Evolutionary conservation across 148 eudicot genomes (phyloP).

Genomic region (Mesembryanthemum crystallinum): DNA sequence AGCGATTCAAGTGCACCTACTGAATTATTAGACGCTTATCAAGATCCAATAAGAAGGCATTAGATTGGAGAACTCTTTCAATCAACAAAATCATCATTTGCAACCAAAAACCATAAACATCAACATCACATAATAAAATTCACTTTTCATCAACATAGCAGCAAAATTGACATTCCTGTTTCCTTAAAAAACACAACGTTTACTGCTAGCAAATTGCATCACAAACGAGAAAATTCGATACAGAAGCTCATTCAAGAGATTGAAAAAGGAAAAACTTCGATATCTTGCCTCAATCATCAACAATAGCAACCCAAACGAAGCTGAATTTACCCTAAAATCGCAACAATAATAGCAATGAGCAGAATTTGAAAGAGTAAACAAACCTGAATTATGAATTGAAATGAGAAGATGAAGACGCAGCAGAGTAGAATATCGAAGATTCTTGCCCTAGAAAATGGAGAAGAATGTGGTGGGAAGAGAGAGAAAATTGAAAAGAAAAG

Average conservation of each 20-base stretch:
- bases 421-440: neutral
- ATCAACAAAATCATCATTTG: neutral
- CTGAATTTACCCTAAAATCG: neutral
- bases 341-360: neutral
- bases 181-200: neutral
- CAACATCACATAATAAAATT: neutral
- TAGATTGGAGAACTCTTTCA: neutral
- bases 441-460: constrained; percentile 8
- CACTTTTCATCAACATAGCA: neutral
- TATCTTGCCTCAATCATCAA: neutral
- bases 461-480: neutral
- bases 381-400: neutral
- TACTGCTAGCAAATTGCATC: neutral
- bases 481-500: neutral
- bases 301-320: neutral
- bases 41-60: neutral
- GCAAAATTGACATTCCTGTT: neutral
- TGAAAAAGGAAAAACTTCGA: neutral
- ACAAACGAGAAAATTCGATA: neutral
- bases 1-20: neutral
- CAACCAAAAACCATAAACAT: neutral
- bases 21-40: neutral
- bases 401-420: neutral
- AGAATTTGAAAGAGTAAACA: neutral
- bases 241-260: neutral